These are phyloP conservation scores for Pelargonium australe DNA, from an alignment of 441 rosid species.

Conservation along the genomic window DNA sequence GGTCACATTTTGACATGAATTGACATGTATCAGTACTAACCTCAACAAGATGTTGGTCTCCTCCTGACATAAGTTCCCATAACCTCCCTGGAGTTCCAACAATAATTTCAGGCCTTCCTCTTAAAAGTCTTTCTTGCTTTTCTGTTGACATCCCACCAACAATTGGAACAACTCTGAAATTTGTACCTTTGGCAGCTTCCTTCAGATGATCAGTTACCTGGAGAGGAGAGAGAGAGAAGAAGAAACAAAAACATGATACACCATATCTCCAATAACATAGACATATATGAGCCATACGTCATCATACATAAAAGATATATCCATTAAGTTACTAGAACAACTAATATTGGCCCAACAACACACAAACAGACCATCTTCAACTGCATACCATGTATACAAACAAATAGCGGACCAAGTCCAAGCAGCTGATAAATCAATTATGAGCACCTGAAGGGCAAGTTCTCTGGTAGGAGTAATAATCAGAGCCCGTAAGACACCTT, in stretches of 20 bases:
- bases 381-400: conserved; percentile 1
- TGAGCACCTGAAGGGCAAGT: conserved; percentile 78
- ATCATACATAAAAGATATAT: neutral
- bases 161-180: conserved; percentile 70
- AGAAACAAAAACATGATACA: neutral
- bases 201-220: conserved; percentile 88
- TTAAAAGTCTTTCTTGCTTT: conserved; percentile 83
- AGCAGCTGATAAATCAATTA: conserved; percentile 17
- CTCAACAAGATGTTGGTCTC: conserved; percentile 88
- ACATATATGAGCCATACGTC: too few species aligned
- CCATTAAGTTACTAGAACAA: neutral
- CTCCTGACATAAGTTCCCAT: conserved; percentile 95
- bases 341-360: neutral
- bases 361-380: conserved; percentile 2
- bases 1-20: neutral
- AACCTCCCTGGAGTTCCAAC: conserved; percentile 96
- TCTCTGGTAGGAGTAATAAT: conserved; percentile 94
- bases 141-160: conserved; percentile 95
- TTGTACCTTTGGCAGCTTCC: conserved; percentile 55
- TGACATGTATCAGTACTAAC: conserved; percentile 33
- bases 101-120: conserved; percentile 79
- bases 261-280: neutral
- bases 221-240: conserved; percentile 6
- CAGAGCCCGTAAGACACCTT: conserved; percentile 72
- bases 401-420: conserved; percentile 6